Evolutionary conservation across 2,329 filamentous ascomycete species (phyloP).

Genomic region (Aspergillus brunneoviolaceus): DNA sequence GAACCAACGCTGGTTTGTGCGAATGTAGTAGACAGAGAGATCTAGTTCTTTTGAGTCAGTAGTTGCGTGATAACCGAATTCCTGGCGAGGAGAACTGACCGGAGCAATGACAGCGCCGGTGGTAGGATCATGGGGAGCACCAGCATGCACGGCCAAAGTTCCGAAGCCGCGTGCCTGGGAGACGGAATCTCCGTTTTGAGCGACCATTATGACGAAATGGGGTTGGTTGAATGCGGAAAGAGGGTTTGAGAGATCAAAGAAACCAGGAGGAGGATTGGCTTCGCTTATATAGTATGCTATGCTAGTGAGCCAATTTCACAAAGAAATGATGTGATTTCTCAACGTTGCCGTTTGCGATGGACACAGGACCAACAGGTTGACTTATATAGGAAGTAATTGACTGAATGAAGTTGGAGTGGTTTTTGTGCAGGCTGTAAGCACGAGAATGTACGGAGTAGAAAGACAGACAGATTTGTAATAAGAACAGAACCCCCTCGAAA

Average conservation of each 20-base stretch:
- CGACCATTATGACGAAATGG: slow-evolving; percentile 24
- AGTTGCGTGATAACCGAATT: not conserved
- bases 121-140: slow-evolving; percentile 81
- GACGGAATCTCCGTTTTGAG: slow-evolving; percentile 46
- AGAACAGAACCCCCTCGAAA: not conserved
- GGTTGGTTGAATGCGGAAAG: not conserved
- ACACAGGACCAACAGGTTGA: not conserved
- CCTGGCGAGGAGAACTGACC: slow-evolving; percentile 40
- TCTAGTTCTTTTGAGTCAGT: slow-evolving; percentile 47
- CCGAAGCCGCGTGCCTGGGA: slow-evolving; percentile 80
- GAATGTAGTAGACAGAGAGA: slow-evolving; percentile 94
- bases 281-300: not conserved
- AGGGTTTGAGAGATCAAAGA: slow-evolving; percentile 4
- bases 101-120: slow-evolving; percentile 96
- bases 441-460: too few species aligned
- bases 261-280: not conserved
- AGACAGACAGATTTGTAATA: not conserved
- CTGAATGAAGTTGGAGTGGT: not conserved
- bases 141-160: slow-evolving; percentile 92
- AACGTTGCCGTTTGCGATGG: not conserved
- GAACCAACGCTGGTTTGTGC: slow-evolving; percentile 85
- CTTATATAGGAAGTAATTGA: not conserved
- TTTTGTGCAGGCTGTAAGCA: not conserved
- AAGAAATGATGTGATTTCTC: not conserved
- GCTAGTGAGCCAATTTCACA: not conserved